Percentiles rank a stretch among this genome's conserved stretches.
phyloP scores from a whole-genome alignment of 1,284 basidiomycete genomes.

The Ceratobasidium sp. region DNA sequence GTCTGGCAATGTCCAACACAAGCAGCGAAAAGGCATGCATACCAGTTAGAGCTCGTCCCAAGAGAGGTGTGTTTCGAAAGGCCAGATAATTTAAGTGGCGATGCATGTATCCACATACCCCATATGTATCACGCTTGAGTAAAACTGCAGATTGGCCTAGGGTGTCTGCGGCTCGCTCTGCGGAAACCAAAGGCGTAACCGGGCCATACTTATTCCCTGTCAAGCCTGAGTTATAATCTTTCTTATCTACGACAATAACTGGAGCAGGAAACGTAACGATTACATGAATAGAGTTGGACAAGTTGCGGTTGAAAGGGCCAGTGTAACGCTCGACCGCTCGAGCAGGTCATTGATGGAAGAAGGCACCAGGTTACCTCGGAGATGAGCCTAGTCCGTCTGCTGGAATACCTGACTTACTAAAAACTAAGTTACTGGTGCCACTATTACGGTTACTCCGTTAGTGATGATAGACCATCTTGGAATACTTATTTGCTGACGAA shows the following conservation, averaged over 20 bases:
- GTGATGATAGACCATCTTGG: background rate
- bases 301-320: conserved; percentile 34
- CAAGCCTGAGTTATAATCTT: background rate
- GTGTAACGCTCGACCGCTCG: conserved; percentile 35
- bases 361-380: background rate
- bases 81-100: background rate
- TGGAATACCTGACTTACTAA: background rate
- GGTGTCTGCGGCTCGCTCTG: conserved; percentile 17
- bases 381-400: background rate
- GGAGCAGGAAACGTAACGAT: conserved; percentile 12
- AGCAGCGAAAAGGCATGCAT: background rate
- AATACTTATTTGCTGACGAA: background rate
- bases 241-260: background rate
- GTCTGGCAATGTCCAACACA: too few species aligned
- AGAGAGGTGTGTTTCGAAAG: conserved; percentile 35
- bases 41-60: conserved; percentile 34
- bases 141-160: conserved; percentile 31
- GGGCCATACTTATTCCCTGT: conserved; percentile 35
- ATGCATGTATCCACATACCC: background rate
- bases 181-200: conserved; percentile 28
- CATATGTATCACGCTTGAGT: conserved; percentile 31
- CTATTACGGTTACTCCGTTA: background rate
- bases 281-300: conserved; percentile 31
- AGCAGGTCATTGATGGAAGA: conserved; percentile 23
- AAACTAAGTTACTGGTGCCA: conserved; percentile 2